Evolutionary conservation across 2,329 filamentous ascomycete species (phyloP), one percentile per base, ranked within the genome.

Genomic region (Myriosclerotinia duriaeana): DNA sequence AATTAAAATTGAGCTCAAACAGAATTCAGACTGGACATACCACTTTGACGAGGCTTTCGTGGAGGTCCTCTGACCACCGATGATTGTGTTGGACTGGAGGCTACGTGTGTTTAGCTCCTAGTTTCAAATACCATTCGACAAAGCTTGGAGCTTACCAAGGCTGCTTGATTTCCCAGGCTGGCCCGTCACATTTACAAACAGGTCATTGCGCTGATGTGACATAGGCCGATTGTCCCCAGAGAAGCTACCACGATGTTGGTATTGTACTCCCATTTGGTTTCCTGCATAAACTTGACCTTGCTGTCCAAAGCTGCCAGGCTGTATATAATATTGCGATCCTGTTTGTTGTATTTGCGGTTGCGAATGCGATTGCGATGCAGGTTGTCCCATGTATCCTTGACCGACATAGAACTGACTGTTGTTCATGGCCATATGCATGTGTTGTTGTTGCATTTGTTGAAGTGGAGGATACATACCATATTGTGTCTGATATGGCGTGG

Each of bases 41-140:
- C 86, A 74, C 83, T 88, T 76, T 88, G 86, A 68, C 83, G 82
- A 67, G 86, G 83, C 69, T 86, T 85, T 68, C 83, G 78, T 2
- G 84, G 83, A 1, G 83, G 83, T 1, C 84, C 84, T 66, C 84
- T 80, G 36, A 85, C 82, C 53, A 82, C 74, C 17, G 78, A 80
- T 38, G 78, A 78, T 63, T 76, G 77, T 61, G 71, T 73, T 26
- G 76, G 75, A 54, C 73, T 71, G 6, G 75, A 72, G 66, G 71
- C 78, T 79, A 53, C 40, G 22, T 50, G 42, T 58, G 30, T 40
- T 64, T 63, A 66, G 68, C 55, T 55, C 67, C 53, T 50, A 69
- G 22, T 15, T 20, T 48, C 36, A 48, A 8, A 52, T 17, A 30
- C n/a, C 34, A 12, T 12, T n/a, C 7, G 11, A 44, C 50, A 22